Conservation (phyloP, 2,329 filamentous ascomycete genomes). For the Scedosporium aurantiacum region DNA sequence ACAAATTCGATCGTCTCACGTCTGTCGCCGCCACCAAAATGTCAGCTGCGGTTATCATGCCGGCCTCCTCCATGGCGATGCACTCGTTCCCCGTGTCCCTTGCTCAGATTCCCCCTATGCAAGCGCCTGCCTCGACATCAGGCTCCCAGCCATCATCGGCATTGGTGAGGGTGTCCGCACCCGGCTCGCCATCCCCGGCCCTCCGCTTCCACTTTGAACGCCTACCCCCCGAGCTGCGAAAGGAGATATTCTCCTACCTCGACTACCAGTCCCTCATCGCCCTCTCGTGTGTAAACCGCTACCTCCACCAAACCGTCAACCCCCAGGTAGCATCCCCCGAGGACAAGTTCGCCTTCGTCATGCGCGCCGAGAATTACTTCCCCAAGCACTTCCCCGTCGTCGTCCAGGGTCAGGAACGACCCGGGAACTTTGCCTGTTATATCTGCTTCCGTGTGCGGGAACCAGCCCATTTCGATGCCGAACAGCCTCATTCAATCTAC, state of each 20-base stretch:
- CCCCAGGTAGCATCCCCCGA: slow-evolving; percentile 23
- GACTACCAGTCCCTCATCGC: slow-evolving; percentile 30
- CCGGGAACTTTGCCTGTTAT: slow-evolving; percentile 31
- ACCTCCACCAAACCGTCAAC: slow-evolving; percentile 22
- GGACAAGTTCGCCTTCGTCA: slow-evolving; percentile 29
- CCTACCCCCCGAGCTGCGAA: slow-evolving; percentile 22
- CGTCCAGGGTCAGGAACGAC: slow-evolving; percentile 24
- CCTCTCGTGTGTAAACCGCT: slow-evolving; percentile 24
- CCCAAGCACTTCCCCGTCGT: slow-evolving; percentile 26
- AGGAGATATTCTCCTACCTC: slow-evolving; percentile 22
- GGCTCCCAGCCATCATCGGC: slow-evolving; percentile 5
- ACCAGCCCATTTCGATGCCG: slow-evolving; percentile 26
- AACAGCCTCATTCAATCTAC: slow-evolving; percentile 22
- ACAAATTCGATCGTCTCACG: no score
- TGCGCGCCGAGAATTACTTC: slow-evolving; percentile 29
- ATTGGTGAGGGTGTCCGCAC: neutral
- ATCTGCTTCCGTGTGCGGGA: slow-evolving; percentile 28
- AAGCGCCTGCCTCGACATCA: slow-evolving; percentile 7
- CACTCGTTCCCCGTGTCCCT: neutral
- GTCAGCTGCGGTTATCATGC: neutral
- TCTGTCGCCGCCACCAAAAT: neutral
- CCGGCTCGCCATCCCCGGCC: neutral
- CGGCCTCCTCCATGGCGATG: neutral
- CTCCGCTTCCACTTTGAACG: slow-evolving; percentile 17
- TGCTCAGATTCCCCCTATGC: neutral